A percentile compares a stretch with the other conserved stretches of the same genome.
phyloP scores from a whole-genome alignment of 1,284 basidiomycete genomes.

The Takashimella koratensis region DNA sequence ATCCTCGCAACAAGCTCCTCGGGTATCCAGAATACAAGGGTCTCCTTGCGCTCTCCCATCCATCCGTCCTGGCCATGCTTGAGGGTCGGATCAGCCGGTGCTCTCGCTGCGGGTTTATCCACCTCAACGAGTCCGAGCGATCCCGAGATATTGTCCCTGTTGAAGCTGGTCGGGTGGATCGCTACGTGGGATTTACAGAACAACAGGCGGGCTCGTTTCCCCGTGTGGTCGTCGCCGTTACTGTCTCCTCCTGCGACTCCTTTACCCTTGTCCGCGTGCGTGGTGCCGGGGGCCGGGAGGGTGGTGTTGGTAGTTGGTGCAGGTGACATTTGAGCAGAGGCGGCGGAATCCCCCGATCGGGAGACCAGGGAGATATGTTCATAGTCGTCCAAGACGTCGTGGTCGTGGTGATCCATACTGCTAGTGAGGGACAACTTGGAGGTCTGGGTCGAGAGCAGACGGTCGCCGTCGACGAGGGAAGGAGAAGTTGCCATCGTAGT shows the following conservation, averaged over 20 bases:
- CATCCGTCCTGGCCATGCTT: not conserved
- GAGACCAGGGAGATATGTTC: not conserved
- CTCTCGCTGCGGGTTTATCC: conserved; percentile 35
- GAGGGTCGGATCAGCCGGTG: not conserved
- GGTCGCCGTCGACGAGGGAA: not conserved
- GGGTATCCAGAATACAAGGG: conserved; percentile 46
- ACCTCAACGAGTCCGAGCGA: conserved; percentile 77
- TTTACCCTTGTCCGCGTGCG: not conserved
- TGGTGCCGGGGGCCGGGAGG: not conserved
- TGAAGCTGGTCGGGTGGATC: conserved; percentile 87
- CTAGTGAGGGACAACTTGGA: not conserved
- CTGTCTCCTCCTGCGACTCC: not conserved
- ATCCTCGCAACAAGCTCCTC: conserved; percentile 41
- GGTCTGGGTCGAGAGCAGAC: not conserved
- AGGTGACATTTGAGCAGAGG: not conserved
- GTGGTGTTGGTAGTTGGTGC: not conserved
- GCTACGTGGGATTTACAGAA: conserved; percentile 91
- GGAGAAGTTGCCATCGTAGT: not conserved
- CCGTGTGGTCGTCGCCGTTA: not conserved
- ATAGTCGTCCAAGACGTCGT: not conserved
- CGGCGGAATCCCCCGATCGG: not conserved
- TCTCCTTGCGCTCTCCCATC: conserved; percentile 17
- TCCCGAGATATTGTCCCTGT: conserved; percentile 87
- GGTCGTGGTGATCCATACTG: not conserved
- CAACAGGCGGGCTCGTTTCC: conserved; percentile 54